These are phyloP conservation scores for Talaromyces liani DNA, from an alignment of 495 filamentous ascomycete species.

Conservation along the genomic window DNA sequence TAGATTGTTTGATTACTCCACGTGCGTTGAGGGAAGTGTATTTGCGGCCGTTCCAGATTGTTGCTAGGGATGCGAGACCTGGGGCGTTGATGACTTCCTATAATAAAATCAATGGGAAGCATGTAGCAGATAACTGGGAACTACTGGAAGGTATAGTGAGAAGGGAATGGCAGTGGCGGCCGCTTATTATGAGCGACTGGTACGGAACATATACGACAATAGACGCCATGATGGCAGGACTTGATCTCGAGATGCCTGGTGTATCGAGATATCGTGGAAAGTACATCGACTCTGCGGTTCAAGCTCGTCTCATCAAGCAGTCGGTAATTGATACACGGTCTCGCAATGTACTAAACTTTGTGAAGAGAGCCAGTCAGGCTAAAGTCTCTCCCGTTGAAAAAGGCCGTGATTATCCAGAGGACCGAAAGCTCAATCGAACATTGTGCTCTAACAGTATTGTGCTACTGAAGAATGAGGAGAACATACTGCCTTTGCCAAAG, in stretches of 20 bases:
- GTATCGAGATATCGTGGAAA: slow-evolving; percentile 45
- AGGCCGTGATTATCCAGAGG: slow-evolving; percentile 44
- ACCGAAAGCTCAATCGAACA: slow-evolving; percentile 53
- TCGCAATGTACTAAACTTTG: slow-evolving; percentile 48
- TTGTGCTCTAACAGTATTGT: slow-evolving; percentile 44
- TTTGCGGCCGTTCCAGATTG: slow-evolving; percentile 63
- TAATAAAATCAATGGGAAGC: slow-evolving; percentile 64
- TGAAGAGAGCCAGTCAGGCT: slow-evolving; percentile 23
- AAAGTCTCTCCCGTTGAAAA: slow-evolving; percentile 38
- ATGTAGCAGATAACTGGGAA: slow-evolving; percentile 52
- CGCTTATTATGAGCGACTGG: slow-evolving; percentile 32
- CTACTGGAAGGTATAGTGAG: slow-evolving; percentile 53
- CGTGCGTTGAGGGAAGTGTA: slow-evolving; percentile 69
- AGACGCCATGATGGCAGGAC: slow-evolving; percentile 52
- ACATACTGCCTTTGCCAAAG: slow-evolving; percentile 51
- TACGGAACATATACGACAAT: slow-evolving; percentile 55
- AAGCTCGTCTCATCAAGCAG: slow-evolving; percentile 36
- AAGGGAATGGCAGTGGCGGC: slow-evolving; percentile 59
- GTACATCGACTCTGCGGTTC: slow-evolving; percentile 33
- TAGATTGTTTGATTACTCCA: slow-evolving; percentile 54
- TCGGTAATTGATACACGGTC: slow-evolving; percentile 43
- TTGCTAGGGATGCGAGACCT: slow-evolving; percentile 50
- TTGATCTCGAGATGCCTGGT: slow-evolving; percentile 69
- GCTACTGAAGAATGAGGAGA: slow-evolving; percentile 65
- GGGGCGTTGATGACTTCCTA: slow-evolving; percentile 68